Base-by-base conservation (phyloP, 2,329 filamentous ascomycete species). In the Exophiala calicioides region DNA sequence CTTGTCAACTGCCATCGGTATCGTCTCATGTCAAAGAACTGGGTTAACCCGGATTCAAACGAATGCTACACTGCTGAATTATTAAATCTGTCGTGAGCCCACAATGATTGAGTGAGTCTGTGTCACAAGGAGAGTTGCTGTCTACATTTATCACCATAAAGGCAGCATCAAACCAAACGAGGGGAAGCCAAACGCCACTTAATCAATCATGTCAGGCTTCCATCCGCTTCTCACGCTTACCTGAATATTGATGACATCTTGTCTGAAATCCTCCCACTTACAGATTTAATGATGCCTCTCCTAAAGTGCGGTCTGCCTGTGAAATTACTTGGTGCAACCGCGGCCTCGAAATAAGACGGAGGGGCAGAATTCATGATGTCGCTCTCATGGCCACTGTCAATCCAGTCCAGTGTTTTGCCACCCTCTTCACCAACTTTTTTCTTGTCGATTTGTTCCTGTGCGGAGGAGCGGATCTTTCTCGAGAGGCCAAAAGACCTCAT, bases 331-430 rank as follows among this genome's bases (percentile, higher is more conserved):
- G 30, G 32, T 6, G 41, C 21, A 18, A 37, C 32, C 3, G 31
- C 31, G 23, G 41, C 41, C 15, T 44, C 41, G 24, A 44, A 44
- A 44, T 44, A 44, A 16, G 41, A 44, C 8, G 40, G 41, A 16
- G 41, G 41, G 20, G 41, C 2, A n/a, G 18, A 9, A 18, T 21
- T 27, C n/a, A 9, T 26, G 18, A 18, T 9, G 7, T 3, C 13
- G 16, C 15, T 37, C 15, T 5, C 18, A 13, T 18, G 15, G 10
- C 7, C 31, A n/a, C 12, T 23, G 9, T 8, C 32, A 18, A n/a
- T 10, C 23, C 10, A 15, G 5, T 20, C 15, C 10, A 13, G 13
- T 20, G 21, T 13, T 16, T 30, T 27, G 13, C 41, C 43, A 23
- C 15, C 34, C 32, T 39, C 33, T 35, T 33, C 21, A 31, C 19